Percentiles rank a stretch among this genome's conserved stretches.
Evolutionary conservation across 2,329 filamentous ascomycete genomes (phyloP).

Genomic region (Trichoderma breve): DNA sequence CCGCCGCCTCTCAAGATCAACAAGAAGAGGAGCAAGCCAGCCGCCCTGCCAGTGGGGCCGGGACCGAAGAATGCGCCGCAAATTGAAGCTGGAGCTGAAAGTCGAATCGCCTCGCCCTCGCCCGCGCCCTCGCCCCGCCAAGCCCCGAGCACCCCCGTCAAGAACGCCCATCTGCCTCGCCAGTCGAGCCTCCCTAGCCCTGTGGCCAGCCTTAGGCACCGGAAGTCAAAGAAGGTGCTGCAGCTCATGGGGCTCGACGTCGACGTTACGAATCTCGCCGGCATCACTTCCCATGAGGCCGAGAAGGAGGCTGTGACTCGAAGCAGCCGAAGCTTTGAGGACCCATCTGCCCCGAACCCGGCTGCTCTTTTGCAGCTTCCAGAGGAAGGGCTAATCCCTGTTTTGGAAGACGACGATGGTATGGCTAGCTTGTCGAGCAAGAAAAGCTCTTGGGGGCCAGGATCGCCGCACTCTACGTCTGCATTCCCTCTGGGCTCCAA

Average conservation of each 20-base stretch:
- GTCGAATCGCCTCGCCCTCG: constrained; percentile 12
- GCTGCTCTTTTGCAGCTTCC: constrained; percentile 14
- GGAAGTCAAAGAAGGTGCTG: constrained; percentile 40
- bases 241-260: constrained; percentile 43
- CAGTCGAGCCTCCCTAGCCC: constrained; percentile 10
- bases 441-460: constrained; percentile 26
- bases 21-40: constrained; percentile 5
- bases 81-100: background rate
- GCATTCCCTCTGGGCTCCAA: constrained; percentile 18
- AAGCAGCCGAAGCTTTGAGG: constrained; percentile 10
- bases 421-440: constrained; percentile 23
- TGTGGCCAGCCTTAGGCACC: constrained; percentile 18
- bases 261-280: constrained; percentile 26
- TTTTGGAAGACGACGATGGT: constrained; percentile 25
- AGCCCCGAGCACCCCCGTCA: background rate
- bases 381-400: constrained; percentile 8
- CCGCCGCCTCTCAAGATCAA: constrained; percentile 19
- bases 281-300: background rate
- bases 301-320: background rate
- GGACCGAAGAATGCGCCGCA: background rate
- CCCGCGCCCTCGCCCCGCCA: constrained; percentile 14
- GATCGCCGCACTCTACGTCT: constrained; percentile 21
- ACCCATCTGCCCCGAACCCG: background rate
- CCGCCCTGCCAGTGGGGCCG: background rate
- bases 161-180: background rate